These are phyloP conservation scores for Hypoxylon sp. DNA, from an alignment of 2,329 filamentous ascomycete species.

Conservation along the genomic window DNA sequence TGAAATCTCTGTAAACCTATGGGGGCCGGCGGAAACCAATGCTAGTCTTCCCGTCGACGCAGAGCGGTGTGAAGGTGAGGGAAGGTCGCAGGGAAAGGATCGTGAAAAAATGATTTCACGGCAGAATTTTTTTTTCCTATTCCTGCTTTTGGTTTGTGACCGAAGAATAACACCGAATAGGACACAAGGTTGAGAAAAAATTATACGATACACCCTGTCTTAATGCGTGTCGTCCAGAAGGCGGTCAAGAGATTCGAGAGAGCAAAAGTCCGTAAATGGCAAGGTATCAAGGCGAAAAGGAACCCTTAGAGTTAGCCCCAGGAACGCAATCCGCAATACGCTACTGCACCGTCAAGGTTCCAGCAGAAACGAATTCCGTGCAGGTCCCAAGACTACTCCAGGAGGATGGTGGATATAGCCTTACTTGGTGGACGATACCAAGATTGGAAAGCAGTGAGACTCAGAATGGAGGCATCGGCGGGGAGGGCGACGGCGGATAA, in stretches of 20 bases:
- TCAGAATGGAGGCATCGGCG: constrained; percentile 16
- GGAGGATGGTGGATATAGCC: constrained; percentile 13
- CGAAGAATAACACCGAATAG: constrained; percentile 41
- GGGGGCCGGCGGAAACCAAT: constrained; percentile 41
- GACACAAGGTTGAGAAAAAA: constrained; percentile 34
- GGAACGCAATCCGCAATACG: constrained; percentile 35
- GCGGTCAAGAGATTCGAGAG: constrained; percentile 52
- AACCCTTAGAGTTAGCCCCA: constrained; percentile 20
- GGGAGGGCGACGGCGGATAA: constrained; percentile 31
- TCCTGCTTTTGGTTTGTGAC: constrained; percentile 24
- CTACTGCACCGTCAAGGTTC: constrained; percentile 42
- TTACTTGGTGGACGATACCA: constrained; percentile 25
- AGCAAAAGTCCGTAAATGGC: constrained; percentile 40
- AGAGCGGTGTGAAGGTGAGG: constrained; percentile 49
- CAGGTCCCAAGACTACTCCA: constrained; percentile 23
- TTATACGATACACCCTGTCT: constrained; percentile 41
- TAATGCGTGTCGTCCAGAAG: constrained; percentile 49
- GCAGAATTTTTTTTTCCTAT: constrained; percentile 36
- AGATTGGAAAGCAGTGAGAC: constrained; percentile 32
- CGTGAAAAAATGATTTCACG: constrained; percentile 39
- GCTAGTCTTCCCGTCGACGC: constrained; percentile 42
- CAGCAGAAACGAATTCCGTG: constrained; percentile 33
- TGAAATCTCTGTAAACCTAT: constrained; percentile 35
- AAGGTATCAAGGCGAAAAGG: constrained; percentile 25
- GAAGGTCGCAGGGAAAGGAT: constrained; percentile 27